Percentiles rank a stretch among this genome's conserved stretches.
Evolutionary conservation across 2,329 filamentous ascomycete species (phyloP).

Genomic region (Trichoderma aggressivum): DNA sequence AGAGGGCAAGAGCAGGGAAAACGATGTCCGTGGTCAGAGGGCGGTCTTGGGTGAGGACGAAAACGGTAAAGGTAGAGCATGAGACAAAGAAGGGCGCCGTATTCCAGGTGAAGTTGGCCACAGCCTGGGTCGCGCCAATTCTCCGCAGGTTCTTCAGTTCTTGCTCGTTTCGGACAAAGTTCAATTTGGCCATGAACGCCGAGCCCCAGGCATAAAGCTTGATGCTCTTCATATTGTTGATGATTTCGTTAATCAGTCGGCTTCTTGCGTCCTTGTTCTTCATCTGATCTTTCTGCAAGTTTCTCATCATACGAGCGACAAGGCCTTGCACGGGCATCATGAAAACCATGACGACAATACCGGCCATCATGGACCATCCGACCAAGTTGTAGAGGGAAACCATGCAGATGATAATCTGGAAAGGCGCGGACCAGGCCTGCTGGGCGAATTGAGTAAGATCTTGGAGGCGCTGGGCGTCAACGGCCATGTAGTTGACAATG

Average conservation of each 20-base stretch:
- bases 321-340: slow-evolving; percentile 97
- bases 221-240: slow-evolving; percentile 99
- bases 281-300: slow-evolving; percentile 93
- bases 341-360: slow-evolving; percentile 89
- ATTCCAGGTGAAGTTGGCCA: slow-evolving; percentile 97
- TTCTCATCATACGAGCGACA: slow-evolving; percentile 91
- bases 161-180: slow-evolving; percentile 90
- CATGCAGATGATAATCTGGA: slow-evolving; percentile 96
- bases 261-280: slow-evolving; percentile 97
- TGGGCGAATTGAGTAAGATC: slow-evolving; percentile 94
- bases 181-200: slow-evolving; percentile 96
- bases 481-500: slow-evolving; percentile 99
- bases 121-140: slow-evolving; percentile 88
- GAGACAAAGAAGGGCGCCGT: slow-evolving; percentile 97
- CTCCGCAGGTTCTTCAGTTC: slow-evolving; percentile 94
- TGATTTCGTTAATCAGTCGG: slow-evolving; percentile 90
- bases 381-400: slow-evolving; percentile 92
- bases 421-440: slow-evolving; percentile 93
- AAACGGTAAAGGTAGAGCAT: slow-evolving; percentile 92
- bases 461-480: slow-evolving; percentile 91
- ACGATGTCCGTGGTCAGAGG: slow-evolving; percentile 92
- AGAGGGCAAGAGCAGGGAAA: slow-evolving; percentile 81
- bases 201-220: slow-evolving; percentile 98
- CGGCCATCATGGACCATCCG: slow-evolving; percentile 91
- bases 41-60: slow-evolving; percentile 76